Evolutionary conservation across 2,329 filamentous ascomycete genomes (phyloP), one percentile per base, ranked within the genome.

Genomic region (Verticillium nubilum): DNA sequence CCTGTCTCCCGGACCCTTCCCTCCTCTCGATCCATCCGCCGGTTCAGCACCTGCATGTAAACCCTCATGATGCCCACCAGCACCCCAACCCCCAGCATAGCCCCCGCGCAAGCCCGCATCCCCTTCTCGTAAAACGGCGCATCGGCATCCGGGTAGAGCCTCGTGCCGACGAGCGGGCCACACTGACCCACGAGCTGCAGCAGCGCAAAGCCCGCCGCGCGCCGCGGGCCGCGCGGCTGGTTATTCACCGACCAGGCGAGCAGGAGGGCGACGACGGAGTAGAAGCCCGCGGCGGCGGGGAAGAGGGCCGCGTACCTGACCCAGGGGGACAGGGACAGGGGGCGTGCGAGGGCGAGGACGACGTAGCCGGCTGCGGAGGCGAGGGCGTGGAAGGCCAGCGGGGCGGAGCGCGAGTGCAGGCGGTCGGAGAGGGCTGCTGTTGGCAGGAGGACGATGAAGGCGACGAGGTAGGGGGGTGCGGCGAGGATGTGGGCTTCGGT

Each of bases 231-330:
- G 13, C 80, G 86, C 58, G 82, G 76, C 69, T 95, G 90, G 72
- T 96, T 97, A 70, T 96, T 96, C 68, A 97, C 84, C 35, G 85
- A 91, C 92, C 92, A 97, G 1, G 91, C 89, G 59, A 97, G 90
- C 65, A 93, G 88, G 31, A 96, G 81, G 0, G 91, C 92, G 60
- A 96, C 89, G 23, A 91, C 89, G 61, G 84, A 87, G 78, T 96
- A 94, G 74, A 96, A 95, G 4, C 92, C 92, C 1, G 86, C 78
- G 2, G 87, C 84, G 2, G 92, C 91, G 0, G 91, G 91, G 70
- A 89, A 96, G 7, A 96, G 81, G 59, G 87, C 89, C 5, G 88
- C 67, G 68, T 97, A 97, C 19, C 91, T 82, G 37, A 83, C 62
- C 52, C 72, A 80, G 56, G 76, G 67, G 4, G 77, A 69, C 25